Conservation (phyloP, 2,329 filamentous ascomycete species). For the Fusarium haematococcum region DNA sequence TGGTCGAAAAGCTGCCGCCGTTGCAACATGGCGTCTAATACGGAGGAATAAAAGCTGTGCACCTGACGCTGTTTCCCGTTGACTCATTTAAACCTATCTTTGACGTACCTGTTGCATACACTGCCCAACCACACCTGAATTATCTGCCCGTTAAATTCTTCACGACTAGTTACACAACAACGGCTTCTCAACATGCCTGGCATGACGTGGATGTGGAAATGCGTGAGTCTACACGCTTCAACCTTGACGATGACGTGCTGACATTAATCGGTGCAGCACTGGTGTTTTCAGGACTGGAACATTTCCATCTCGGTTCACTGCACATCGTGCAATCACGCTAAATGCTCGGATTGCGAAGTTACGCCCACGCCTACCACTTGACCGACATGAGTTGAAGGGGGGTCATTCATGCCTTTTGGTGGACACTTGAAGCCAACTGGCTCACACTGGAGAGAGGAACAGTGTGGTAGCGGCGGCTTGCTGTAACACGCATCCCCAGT, state of each 20-base stretch:
- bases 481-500: background rate
- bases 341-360: constrained; percentile 5
- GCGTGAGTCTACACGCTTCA: background rate
- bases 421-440: background rate
- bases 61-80: background rate
- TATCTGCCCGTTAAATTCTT: background rate
- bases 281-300: background rate
- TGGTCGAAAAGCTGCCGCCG: background rate
- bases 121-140: background rate
- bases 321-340: background rate
- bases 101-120: background rate
- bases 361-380: background rate
- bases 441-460: background rate
- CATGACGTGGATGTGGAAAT: background rate
- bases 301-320: background rate
- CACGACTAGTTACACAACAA: background rate
- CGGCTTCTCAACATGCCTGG: background rate
- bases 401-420: background rate
- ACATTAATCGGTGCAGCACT: background rate
- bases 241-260: background rate
- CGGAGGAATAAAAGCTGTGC: background rate
- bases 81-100: background rate
- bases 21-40: background rate
- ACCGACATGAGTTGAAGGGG: background rate
- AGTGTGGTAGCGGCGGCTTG: background rate